These are phyloP conservation scores for Chytriomyces sp. DNA, from an alignment of 192 early-diverging fungal species.

Conservation along the genomic window DNA sequence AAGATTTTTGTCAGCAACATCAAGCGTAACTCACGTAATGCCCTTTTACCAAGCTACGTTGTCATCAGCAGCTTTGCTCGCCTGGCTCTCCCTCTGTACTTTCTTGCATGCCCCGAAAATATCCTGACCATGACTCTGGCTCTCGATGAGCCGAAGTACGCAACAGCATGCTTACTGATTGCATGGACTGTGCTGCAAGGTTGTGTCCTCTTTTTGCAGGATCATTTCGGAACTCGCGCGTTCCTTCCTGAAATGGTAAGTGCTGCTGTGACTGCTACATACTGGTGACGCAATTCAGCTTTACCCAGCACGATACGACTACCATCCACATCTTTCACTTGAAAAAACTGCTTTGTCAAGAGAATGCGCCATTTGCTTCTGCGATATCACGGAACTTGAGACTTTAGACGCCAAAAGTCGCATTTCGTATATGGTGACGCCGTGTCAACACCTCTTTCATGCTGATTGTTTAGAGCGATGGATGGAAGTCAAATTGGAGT, in stretches of 20 bases:
- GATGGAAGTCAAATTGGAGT: constrained; percentile 80
- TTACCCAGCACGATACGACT: constrained; percentile 24
- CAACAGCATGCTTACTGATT: constrained; percentile 48
- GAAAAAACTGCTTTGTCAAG: neutral
- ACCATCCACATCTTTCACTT: constrained; percentile 1
- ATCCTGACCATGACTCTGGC: constrained; percentile 40
- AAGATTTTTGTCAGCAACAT: constrained; percentile 52
- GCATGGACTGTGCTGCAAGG: constrained; percentile 64
- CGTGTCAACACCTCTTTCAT: constrained; percentile 79
- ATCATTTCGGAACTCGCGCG: constrained; percentile 68
- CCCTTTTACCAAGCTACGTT: constrained; percentile 60
- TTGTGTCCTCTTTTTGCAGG: constrained; percentile 63
- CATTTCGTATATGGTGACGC: constrained; percentile 71
- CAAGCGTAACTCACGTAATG: constrained; percentile 60
- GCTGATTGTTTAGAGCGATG: constrained; percentile 73
- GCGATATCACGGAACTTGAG: neutral
- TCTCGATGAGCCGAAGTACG: constrained; percentile 51
- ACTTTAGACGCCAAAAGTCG: neutral
- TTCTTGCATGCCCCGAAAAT: constrained; percentile 62
- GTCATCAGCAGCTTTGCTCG: constrained; percentile 59
- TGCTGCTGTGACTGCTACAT: neutral
- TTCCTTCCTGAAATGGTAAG: constrained; percentile 69
- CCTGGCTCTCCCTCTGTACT: constrained; percentile 63
- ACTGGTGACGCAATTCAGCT: no score
- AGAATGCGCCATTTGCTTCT: constrained; percentile 30